Base-by-base conservation (phyloP, 2,329 filamentous ascomycete species). In the Aspergillus oerlinghausenensis region DNA sequence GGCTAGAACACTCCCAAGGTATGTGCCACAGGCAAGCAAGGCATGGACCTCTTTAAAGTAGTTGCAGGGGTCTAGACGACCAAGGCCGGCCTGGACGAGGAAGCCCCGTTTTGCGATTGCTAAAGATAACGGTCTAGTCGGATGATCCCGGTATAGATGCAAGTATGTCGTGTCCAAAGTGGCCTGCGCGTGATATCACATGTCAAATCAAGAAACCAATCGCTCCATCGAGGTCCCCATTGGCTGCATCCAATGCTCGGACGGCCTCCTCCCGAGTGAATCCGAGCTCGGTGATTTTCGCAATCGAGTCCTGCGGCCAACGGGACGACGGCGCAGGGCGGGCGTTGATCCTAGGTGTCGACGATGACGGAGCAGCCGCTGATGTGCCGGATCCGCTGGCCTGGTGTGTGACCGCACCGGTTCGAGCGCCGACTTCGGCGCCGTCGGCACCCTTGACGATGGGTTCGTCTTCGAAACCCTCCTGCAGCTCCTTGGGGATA, bases 161-260 rank as follows among this genome's bases (percentile, higher is more conserved):
- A 43, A n/a, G 23, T 23, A 23, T 21, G 23, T 47, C 19, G 43
- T 26, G 23, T 47, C 11, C 43, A 23, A 23, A 21, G 19, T 54
- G 49, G 49, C 49, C 11, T 26, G 40, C 14, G 40, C n/a, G 21
- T 56, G 49, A 59, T 25, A 52, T 56, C 51, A 57, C 50, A 49
- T 51, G 42, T 67, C 60, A 76, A 58, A 86, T 90, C 52, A 97
- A 82, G 60, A 96, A 80, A 50, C 88, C 87, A 49, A 92, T 92
- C n/a, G 93, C 93, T 61, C 87, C 85, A 60, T 97, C 90, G 7
- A 97, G 84, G 67, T 97, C 90, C 21, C 94, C 93, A 21, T 86
- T 86, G 17, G 90, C 89, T 29, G 90, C 90, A 67, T 92, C 85
- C 52, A 99, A 78, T 2, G 92, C 92, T 58, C 88, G 85, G 52